Base-by-base conservation (phyloP, 1,284 basidiomycete species). In the Cutaneotrichosporon cutaneum region DNA sequence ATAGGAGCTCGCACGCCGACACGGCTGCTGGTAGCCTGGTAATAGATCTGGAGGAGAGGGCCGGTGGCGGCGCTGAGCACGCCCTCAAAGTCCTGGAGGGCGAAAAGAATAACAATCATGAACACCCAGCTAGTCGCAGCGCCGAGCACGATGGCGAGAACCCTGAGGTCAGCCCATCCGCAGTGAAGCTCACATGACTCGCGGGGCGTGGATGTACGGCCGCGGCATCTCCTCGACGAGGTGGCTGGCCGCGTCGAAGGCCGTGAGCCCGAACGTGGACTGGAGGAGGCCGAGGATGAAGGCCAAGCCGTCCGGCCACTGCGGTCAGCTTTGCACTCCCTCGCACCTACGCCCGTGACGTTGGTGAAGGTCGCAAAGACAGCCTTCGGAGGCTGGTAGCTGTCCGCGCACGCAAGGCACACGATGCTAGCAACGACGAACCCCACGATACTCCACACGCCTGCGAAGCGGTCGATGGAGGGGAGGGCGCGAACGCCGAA, bases 221-320 rank as follows among this genome's bases (percentile, higher is more conserved):
- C 56, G 47, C 13, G 74, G 73, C 61, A 78, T 73, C 64, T 78
- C 77, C 59, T 77, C 75, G 3, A 76, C 68, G 60, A 81, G 67
- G 65, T 81, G 80, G 7, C 70, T 60, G 26, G 72, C 71, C 0
- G 66, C 67, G 44, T 77, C 75, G 30, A 61, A 59, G 61, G 54
- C 60, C 1, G 62, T 60, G 16, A 64, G 57, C 10, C 62, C 60
- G 21, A 66, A 51, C 10, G 59, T 61, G 45, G 57, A 57, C 58
- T 81, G 79, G 0, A 81, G 68, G 10, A 79, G 64, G 21, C 78
- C 79, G 3, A 79, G 67, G 32, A 79, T 74, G 68, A 73, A 81
- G 2, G 79, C 74, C 4, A 78, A 54, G 1, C 64, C 64, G 33
- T 57, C 50, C 5, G 64, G 61, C 64, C 64, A 66, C 9, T 39